Percentiles rank a stretch among this genome's conserved stretches.
phyloP scores from a whole-genome alignment of 352 stramenopile genomes.

The Phytopythium aichiense region DNA sequence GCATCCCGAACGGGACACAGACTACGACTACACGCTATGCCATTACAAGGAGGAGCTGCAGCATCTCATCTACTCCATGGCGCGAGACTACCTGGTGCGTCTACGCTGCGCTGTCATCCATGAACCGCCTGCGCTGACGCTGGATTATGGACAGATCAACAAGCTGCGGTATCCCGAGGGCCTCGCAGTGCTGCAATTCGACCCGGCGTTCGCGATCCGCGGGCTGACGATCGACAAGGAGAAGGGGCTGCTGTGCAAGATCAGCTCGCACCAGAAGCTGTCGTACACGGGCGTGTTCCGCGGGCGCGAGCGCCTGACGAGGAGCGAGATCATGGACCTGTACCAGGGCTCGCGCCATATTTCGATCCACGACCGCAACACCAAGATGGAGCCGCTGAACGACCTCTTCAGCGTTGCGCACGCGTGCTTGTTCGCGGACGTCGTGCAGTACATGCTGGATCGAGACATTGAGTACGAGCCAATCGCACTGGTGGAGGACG shows the following conservation, averaged over 20 bases:
- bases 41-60: conserved; percentile 91
- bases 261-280: conserved; percentile 93
- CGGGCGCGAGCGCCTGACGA: conserved; percentile 79
- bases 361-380: conserved; percentile 68
- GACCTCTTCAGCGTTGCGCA: conserved; percentile 93
- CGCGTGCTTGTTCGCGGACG: conserved; percentile 92
- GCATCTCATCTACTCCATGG: conserved; percentile 92
- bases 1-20: conserved; percentile 19
- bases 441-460: conserved; percentile 92
- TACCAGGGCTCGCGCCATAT: conserved; percentile 89
- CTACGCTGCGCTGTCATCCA: too few relatives aligned
- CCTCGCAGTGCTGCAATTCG: conserved; percentile 74
- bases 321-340: conserved; percentile 80
- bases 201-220: conserved; percentile 90
- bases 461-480: conserved; percentile 88
- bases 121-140: not conserved
- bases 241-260: conserved; percentile 92
- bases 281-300: conserved; percentile 75
- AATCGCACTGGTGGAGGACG: conserved; percentile 84
- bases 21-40: conserved; percentile 95
- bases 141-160: conserved; percentile 26
- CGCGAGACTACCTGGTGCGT: conserved; percentile 77
- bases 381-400: conserved; percentile 91
- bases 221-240: conserved; percentile 92
- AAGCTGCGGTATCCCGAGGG: conserved; percentile 84